Conservation (phyloP, 2,329 filamentous ascomycete genomes). For the Seiridium unicorne region DNA sequence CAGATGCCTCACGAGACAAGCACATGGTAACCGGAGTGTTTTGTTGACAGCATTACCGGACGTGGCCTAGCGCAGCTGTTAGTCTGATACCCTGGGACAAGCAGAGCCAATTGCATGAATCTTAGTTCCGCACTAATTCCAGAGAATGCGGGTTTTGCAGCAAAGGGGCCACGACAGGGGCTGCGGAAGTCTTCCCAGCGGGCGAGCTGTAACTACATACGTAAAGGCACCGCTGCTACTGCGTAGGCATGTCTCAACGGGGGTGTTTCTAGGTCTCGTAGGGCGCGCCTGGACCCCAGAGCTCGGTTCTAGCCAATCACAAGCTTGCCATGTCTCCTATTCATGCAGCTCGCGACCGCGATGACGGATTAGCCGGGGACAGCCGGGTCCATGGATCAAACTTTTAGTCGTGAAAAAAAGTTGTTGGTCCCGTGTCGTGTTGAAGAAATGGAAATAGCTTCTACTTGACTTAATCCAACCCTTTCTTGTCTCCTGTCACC, state of each 20-base stretch:
- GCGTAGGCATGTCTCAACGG: too few relatives aligned
- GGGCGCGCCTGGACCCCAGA: not conserved
- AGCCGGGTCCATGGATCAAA: conserved; percentile 5
- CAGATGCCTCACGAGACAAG: not conserved
- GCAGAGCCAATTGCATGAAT: conserved; percentile 3
- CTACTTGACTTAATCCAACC: conserved; percentile 8
- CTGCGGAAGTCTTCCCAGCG: not conserved
- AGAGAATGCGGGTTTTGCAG: not conserved
- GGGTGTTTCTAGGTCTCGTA: not conserved
- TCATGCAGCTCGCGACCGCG: not conserved
- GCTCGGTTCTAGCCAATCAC: not conserved
- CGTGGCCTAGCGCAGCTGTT: not conserved
- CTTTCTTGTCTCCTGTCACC: conserved; percentile 5
- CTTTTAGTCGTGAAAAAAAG: conserved; percentile 7
- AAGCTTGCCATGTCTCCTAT: not conserved
- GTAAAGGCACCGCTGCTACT: too few relatives aligned
- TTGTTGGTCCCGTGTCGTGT: conserved; percentile 2
- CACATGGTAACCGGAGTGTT: not conserved
- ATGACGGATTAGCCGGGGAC: conserved; percentile 3
- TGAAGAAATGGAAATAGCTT: conserved; percentile 5
- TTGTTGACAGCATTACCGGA: conserved; percentile 6
- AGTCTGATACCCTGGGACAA: not conserved
- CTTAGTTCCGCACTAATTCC: not conserved
- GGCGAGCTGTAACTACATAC: too few relatives aligned
- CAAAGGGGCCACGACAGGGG: not conserved